Conservation (phyloP, 192 early-diverging fungal species). For the Coemansia sp. region DNA sequence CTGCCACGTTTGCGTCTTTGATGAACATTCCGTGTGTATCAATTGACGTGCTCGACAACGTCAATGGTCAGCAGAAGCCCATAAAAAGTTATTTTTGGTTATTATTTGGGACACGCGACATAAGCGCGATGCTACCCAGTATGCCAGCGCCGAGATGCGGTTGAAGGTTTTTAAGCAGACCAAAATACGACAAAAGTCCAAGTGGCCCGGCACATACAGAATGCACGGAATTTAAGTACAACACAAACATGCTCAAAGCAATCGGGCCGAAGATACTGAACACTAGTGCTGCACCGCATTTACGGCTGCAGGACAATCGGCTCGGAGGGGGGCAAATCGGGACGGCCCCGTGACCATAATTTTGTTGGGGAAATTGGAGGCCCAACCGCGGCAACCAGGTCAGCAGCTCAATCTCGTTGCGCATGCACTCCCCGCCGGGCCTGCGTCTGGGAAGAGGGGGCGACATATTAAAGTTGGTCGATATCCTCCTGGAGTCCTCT, state of each 20-base stretch:
- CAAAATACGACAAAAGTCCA: too few species aligned
- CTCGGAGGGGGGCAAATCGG: neutral
- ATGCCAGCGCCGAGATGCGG: too few species aligned
- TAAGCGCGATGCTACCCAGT: too few species aligned
- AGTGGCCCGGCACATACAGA: neutral
- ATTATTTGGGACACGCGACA: too few species aligned
- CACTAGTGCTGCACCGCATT: slow-evolving; percentile 2
- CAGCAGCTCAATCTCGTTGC: slow-evolving; percentile 5
- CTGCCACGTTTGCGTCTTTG: slow-evolving; percentile 88
- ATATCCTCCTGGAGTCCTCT: neutral
- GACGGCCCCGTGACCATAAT: slow-evolving; percentile 28
- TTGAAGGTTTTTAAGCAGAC: too few species aligned
- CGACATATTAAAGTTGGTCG: neutral
- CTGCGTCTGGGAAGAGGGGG: slow-evolving; percentile 6
- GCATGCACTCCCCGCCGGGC: neutral
- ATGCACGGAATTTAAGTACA: neutral
- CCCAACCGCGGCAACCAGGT: slow-evolving; percentile 9
- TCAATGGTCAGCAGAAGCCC: slow-evolving; percentile 36
- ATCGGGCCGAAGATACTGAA: neutral
- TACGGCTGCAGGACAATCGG: slow-evolving; percentile 8
- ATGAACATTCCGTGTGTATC: slow-evolving; percentile 72
- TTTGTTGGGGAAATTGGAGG: slow-evolving; percentile 26
- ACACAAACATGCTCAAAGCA: neutral
- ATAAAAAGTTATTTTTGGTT: too few species aligned
- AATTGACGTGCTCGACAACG: slow-evolving; percentile 46